Conservation (phyloP, 1,284 basidiomycete genomes). For the Thecaphora thlaspeos region DNA sequence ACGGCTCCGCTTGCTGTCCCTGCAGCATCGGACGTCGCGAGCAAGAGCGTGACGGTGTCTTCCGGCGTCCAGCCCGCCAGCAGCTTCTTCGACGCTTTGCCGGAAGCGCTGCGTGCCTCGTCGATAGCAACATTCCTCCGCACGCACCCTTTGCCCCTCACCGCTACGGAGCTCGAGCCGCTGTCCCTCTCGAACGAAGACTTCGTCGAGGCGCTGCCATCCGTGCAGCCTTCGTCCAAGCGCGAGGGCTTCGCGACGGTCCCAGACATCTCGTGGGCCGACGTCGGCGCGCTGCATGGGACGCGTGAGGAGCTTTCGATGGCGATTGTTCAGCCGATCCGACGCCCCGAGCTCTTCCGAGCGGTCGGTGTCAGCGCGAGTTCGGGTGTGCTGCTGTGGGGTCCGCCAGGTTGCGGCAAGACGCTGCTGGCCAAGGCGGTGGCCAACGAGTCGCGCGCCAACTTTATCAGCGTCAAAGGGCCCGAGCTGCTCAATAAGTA, state of each 20-base stretch:
- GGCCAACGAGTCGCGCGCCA: too few species aligned
- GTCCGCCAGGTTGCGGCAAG: conserved; percentile 95
- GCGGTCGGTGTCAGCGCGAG: conserved; percentile 76
- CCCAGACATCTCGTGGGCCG: conserved; percentile 90
- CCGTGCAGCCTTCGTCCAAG: conserved; percentile 92
- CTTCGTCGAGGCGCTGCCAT: conserved; percentile 74
- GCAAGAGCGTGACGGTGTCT: not conserved
- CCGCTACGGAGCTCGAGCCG: conserved; percentile 72
- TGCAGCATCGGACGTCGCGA: not conserved
- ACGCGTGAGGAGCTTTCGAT: conserved; percentile 90
- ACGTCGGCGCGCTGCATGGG: conserved; percentile 84
- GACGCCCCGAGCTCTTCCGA: conserved; percentile 81
- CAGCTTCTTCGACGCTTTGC: conserved; percentile 49
- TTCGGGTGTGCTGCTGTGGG: conserved; percentile 88
- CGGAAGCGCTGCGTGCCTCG: conserved; percentile 61
- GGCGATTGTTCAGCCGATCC: conserved; percentile 94
- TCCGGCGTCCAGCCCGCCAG: conserved; percentile 28
- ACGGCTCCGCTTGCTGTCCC: not conserved
- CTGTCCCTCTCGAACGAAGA: conserved; percentile 71
- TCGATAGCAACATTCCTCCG: conserved; percentile 87
- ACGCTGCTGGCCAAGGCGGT: too few species aligned
- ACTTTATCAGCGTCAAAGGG: too few species aligned
- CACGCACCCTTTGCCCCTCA: conserved; percentile 77
- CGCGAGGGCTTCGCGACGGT: conserved; percentile 97
- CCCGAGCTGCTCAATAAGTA: conserved; percentile 98